These are phyloP conservation scores for Bolboschoenoplectus hybrid DNA, from an alignment of 202 grass and related monocot species.

Conservation along the genomic window DNA sequence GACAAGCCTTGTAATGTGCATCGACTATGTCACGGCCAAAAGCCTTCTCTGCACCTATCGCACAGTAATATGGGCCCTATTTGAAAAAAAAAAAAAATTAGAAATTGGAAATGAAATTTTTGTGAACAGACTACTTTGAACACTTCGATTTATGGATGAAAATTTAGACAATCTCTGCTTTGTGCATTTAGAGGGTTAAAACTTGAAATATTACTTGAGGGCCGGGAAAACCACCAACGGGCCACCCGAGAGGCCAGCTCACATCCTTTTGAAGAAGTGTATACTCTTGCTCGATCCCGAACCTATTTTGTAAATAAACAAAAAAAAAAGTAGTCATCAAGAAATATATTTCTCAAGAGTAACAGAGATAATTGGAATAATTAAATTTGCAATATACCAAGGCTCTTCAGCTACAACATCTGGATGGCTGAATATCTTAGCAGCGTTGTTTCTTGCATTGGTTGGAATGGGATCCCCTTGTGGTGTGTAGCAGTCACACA, in stretches of 20 bases:
- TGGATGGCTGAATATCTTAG: conserved; percentile 74
- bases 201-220: conserved; percentile 46
- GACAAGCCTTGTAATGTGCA: conserved; percentile 88
- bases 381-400: conserved; percentile 45
- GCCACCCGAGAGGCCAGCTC: conserved; percentile 95
- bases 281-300: conserved; percentile 94
- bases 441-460: conserved; percentile 63
- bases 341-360: background rate
- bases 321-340: background rate
- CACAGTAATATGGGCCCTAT: conserved; percentile 90
- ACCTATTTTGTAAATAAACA: conserved; percentile 46
- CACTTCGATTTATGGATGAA: background rate
- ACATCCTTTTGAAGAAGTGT: conserved; percentile 90
- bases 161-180: background rate
- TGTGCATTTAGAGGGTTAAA: background rate
- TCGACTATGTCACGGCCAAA: conserved; percentile 88
- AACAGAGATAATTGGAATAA: background rate
- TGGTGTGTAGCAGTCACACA: conserved; percentile 88
- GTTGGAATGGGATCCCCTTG: conserved; percentile 64
- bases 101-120: background rate
- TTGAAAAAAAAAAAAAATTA: background rate
- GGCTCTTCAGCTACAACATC: conserved; percentile 71
- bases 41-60: conserved; percentile 67
- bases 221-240: conserved; percentile 71
- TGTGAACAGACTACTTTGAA: background rate